These are phyloP conservation scores for Petunia axillaris DNA, from an alignment of 257 asterid genomes.

Conservation along the genomic window DNA sequence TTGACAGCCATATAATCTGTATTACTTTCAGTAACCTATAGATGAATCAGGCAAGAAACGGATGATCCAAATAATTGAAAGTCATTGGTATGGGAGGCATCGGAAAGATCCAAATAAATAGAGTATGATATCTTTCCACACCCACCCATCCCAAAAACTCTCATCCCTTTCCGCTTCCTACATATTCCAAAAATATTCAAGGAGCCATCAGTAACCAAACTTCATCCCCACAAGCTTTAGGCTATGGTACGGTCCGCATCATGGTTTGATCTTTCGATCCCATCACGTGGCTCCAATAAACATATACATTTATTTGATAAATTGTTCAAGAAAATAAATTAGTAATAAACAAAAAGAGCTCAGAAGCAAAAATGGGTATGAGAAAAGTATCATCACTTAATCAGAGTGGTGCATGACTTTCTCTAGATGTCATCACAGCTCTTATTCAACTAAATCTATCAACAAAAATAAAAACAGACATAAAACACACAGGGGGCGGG, in stretches of 20 bases:
- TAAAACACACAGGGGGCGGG: background rate
- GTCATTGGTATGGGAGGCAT: background rate
- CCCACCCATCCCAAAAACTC: background rate
- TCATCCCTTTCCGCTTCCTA: background rate
- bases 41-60: background rate
- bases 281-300: background rate
- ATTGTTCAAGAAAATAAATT: too few relatives aligned
- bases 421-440: too few relatives aligned
- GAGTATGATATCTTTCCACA: background rate
- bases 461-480: background rate
- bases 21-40: too few relatives aligned
- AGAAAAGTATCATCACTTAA: too few relatives aligned
- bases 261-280: slow-evolving; percentile 22
- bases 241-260: slow-evolving; percentile 25
- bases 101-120: background rate
- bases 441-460: too few relatives aligned
- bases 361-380: too few relatives aligned
- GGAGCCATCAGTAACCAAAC: slow-evolving; percentile 22
- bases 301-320: too few relatives aligned
- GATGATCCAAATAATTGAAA: background rate
- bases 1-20: too few relatives aligned
- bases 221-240: slow-evolving; percentile 22
- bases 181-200: background rate
- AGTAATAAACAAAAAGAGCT: too few relatives aligned
- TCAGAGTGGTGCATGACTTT: too few relatives aligned